These are phyloP conservation scores for Capronia americana DNA, from an alignment of 2,329 filamentous ascomycete species.

Conservation along the genomic window DNA sequence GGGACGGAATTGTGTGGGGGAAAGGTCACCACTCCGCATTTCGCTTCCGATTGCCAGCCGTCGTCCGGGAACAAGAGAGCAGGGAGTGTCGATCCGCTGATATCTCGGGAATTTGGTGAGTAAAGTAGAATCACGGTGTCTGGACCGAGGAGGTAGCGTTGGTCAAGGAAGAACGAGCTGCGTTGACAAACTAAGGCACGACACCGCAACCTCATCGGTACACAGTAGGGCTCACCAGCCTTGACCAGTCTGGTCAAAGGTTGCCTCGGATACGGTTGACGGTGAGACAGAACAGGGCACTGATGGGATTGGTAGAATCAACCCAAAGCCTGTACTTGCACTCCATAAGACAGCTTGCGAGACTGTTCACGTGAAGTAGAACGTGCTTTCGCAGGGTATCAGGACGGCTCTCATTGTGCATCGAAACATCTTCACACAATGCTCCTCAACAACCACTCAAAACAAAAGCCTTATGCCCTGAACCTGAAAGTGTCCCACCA, in stretches of 20 bases:
- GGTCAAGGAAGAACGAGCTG: neutral
- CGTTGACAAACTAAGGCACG: neutral
- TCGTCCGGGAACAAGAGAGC: neutral
- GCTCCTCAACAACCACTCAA: neutral
- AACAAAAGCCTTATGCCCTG: neutral
- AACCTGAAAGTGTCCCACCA: neutral
- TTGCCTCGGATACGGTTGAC: neutral
- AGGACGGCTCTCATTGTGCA: neutral
- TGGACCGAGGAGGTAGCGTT: neutral
- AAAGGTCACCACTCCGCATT: slow-evolving; percentile 2
- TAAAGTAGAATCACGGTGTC: neutral
- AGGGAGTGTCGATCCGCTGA: neutral
- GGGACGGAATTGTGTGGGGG: slow-evolving; percentile 1
- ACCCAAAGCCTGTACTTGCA: neutral
- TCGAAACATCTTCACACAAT: neutral
- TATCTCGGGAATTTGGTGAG: neutral
- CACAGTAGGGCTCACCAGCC: neutral
- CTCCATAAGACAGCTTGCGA: neutral
- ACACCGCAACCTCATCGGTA: neutral
- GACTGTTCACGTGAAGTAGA: neutral
- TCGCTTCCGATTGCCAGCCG: neutral
- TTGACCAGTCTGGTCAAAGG: neutral
- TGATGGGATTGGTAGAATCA: neutral
- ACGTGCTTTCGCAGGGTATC: neutral
- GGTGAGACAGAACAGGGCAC: neutral